Percentiles rank a stretch among this genome's conserved stretches.
Conservation (phyloP, 129 eudicot genomes). For the Helichrysum umbraculigerum region DNA sequence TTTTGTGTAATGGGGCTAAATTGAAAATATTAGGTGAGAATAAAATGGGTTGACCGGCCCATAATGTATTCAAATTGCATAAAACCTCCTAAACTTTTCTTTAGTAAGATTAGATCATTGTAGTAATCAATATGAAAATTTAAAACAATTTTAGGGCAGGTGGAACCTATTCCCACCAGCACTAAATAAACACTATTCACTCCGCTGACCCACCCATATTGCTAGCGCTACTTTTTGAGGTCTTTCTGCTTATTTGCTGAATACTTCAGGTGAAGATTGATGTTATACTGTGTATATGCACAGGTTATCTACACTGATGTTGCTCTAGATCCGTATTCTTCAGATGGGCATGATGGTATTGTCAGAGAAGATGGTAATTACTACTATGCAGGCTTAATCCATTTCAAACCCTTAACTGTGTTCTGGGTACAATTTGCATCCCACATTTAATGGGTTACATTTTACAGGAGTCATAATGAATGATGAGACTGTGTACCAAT, state of each 20-base stretch:
- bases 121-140: background rate
- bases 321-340: conserved; percentile 97
- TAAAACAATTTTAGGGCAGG: background rate
- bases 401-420: background rate
- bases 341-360: conserved; percentile 99
- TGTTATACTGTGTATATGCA: conserved; percentile 16
- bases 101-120: background rate
- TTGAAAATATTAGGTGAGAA: background rate
- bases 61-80: background rate
- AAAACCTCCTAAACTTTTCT: background rate
- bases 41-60: background rate
- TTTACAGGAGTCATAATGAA: conserved; percentile 94
- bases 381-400: conserved; percentile 1
- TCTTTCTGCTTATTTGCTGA: background rate
- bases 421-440: background rate
- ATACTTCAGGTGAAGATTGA: background rate
- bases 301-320: conserved; percentile 97
- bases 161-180: background rate
- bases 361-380: conserved; percentile 96
- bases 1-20: background rate
- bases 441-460: background rate
- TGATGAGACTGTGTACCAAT: conserved; percentile 93
- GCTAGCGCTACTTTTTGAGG: background rate
- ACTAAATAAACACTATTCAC: background rate
- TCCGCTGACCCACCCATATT: background rate